Conservation (phyloP, 805 yeast species). For the Candida chauliodis region DNA sequence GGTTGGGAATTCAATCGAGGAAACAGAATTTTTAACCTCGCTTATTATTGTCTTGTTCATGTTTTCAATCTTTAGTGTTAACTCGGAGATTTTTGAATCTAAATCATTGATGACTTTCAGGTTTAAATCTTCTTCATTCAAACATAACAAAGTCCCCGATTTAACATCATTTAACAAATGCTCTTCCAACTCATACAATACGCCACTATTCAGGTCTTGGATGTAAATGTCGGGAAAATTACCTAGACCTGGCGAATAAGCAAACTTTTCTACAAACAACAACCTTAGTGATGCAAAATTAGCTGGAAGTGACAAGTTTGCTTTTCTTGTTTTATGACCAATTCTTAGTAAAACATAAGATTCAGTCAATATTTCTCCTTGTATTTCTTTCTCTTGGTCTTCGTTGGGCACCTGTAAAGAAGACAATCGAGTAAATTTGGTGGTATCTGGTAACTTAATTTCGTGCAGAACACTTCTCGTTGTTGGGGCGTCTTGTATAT, state of each 20-base stretch:
- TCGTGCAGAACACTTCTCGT: slow-evolving; percentile 1
- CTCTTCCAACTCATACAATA: slow-evolving; percentile 82
- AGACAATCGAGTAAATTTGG: not conserved
- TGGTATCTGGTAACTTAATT: not conserved
- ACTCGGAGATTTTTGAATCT: slow-evolving; percentile 17
- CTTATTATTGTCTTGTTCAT: slow-evolving; percentile 12
- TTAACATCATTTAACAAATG: slow-evolving; percentile 52
- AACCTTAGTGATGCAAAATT: slow-evolving; percentile 56
- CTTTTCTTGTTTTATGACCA: slow-evolving; percentile 54
- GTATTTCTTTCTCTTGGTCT: not conserved
- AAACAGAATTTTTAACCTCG: slow-evolving; percentile 18
- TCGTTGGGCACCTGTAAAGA: not conserved
- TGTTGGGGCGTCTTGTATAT: slow-evolving; percentile 2
- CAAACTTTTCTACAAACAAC: slow-evolving; percentile 81
- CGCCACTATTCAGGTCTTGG: slow-evolving; percentile 53
- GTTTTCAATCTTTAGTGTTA: slow-evolving; percentile 17
- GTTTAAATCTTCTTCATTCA: slow-evolving; percentile 45
- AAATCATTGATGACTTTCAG: slow-evolving; percentile 15
- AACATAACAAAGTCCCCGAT: slow-evolving; percentile 56
- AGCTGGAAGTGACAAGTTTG: slow-evolving; percentile 41
- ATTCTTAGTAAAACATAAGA: slow-evolving; percentile 45
- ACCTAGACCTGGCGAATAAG: slow-evolving; percentile 70
- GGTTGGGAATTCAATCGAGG: slow-evolving; percentile 19
- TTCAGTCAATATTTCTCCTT: not conserved
- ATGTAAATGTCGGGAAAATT: slow-evolving; percentile 78